Percentiles rank a stretch among this genome's conserved stretches.
phyloP scores from a whole-genome alignment of 306 rosid species.

The Fragaria iinumae region DNA sequence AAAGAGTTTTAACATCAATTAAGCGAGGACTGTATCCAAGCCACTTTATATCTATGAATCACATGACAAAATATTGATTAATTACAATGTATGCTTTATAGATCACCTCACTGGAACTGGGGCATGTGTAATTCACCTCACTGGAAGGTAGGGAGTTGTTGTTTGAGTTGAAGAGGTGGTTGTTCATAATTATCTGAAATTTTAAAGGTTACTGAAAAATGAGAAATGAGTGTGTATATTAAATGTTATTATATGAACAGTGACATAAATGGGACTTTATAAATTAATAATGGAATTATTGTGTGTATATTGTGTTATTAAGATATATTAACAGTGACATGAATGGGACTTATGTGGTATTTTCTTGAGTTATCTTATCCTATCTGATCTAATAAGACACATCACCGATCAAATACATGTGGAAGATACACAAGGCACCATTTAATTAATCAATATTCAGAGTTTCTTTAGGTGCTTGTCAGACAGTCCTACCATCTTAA shows the following conservation, averaged over 20 bases:
- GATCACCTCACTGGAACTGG: neutral
- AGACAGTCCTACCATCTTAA: neutral
- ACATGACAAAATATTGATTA: neutral
- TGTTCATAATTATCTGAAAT: neutral
- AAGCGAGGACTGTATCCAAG: neutral
- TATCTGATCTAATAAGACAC: neutral
- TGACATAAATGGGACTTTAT: neutral
- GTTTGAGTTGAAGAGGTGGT: neutral
- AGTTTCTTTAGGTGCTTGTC: neutral
- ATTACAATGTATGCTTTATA: neutral
- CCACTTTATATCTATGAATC: neutral
- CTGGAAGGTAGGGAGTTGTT: neutral
- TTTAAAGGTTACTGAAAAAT: neutral
- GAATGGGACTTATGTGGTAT: neutral
- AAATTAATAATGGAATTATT: neutral
- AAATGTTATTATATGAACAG: neutral
- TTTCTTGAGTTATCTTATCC: neutral
- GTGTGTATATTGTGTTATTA: neutral
- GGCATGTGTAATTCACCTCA: neutral
- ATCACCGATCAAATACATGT: neutral
- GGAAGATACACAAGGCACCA: neutral
- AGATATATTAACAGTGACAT: neutral
- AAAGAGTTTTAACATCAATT: neutral
- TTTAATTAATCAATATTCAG: neutral
- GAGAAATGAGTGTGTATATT: neutral